Conservation (phyloP, 2,329 filamentous ascomycete genomes). For the Neonectria hederae region DNA sequence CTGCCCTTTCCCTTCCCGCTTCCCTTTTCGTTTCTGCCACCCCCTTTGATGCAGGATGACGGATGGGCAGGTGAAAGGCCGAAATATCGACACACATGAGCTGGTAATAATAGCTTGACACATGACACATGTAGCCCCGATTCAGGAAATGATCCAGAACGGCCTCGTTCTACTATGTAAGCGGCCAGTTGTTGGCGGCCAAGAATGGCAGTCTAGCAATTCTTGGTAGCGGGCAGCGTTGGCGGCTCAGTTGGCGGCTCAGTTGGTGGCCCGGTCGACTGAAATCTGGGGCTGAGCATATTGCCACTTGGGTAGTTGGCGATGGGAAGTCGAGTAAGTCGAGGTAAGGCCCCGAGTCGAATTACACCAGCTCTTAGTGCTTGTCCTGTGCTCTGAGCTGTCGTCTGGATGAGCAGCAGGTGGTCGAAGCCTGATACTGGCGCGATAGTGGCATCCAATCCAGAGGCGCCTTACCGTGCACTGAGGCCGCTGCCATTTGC, state of each 20-base stretch:
- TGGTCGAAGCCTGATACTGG: conserved; percentile 23
- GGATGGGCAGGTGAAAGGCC: not conserved
- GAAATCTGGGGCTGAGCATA: conserved; percentile 16
- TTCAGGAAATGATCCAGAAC: conserved; percentile 20
- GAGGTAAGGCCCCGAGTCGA: not conserved
- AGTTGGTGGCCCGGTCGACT: conserved; percentile 7
- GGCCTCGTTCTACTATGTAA: conserved; percentile 7
- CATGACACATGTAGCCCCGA: conserved; percentile 13
- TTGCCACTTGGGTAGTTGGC: not conserved
- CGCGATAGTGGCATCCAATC: conserved; percentile 34
- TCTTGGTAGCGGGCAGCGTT: not conserved
- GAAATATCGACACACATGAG: conserved; percentile 2
- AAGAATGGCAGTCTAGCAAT: conserved; percentile 4
- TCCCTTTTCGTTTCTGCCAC: not conserved
- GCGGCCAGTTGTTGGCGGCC: conserved; percentile 2
- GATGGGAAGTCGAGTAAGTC: not conserved
- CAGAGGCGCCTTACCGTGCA: conserved; percentile 22
- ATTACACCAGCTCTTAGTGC: conserved; percentile 4
- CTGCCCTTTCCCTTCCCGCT: conserved; percentile 10
- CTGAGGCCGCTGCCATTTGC: conserved; percentile 19
- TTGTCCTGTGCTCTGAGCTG: conserved; percentile 10
- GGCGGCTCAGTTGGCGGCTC: conserved; percentile 3
- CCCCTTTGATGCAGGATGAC: conserved; percentile 1
- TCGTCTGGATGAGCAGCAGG: not conserved
- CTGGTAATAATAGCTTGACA: conserved; percentile 4